Percentiles rank a stretch among this genome's conserved stretches.
phyloP scores from a whole-genome alignment of 768 basidiomycete species.

The Polyporus arcularius region DNA sequence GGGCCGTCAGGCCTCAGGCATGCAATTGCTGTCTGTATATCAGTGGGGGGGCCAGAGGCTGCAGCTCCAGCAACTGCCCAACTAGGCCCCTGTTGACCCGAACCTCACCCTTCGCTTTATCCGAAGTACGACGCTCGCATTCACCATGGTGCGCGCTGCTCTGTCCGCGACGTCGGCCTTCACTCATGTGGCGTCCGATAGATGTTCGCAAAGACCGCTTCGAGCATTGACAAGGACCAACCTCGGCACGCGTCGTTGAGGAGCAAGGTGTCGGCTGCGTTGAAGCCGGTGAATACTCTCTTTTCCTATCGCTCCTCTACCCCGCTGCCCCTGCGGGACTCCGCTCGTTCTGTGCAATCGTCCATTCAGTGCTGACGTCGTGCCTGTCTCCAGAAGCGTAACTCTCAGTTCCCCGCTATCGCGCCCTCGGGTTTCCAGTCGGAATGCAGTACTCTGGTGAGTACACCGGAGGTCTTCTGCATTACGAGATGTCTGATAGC shows the following conservation, averaged over 20 bases:
- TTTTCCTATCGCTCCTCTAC: slow-evolving; percentile 8
- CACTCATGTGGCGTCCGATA: slow-evolving; percentile 10
- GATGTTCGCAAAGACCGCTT: slow-evolving; percentile 13
- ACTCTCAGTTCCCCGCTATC: slow-evolving; percentile 16
- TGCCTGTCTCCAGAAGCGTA: slow-evolving; percentile 8
- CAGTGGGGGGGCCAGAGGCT: slow-evolving; percentile 10
- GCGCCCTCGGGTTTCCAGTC: slow-evolving; percentile 24
- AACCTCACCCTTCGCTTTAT: slow-evolving; percentile 28
- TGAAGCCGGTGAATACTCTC: slow-evolving; percentile 25
- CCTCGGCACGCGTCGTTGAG: slow-evolving; percentile 22
- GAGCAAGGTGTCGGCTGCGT: slow-evolving; percentile 23
- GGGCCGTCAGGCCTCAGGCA: slow-evolving; percentile 9
- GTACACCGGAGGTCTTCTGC: not conserved
- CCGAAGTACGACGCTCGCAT: slow-evolving; percentile 20
- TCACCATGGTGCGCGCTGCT: slow-evolving; percentile 17
- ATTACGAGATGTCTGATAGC: not conserved
- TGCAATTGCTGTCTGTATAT: slow-evolving; percentile 18
- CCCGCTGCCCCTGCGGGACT: not conserved
- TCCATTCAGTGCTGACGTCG: not conserved
- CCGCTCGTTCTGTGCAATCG: not conserved
- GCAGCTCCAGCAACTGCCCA: slow-evolving; percentile 1
- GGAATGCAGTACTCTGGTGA: slow-evolving; percentile 34
- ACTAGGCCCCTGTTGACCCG: slow-evolving; percentile 26
- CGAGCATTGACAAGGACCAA: slow-evolving; percentile 24
- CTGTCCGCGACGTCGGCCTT: slow-evolving; percentile 5